These are phyloP conservation scores for Mucuna pruriens DNA, from an alignment of 306 rosid species.

Conservation along the genomic window DNA sequence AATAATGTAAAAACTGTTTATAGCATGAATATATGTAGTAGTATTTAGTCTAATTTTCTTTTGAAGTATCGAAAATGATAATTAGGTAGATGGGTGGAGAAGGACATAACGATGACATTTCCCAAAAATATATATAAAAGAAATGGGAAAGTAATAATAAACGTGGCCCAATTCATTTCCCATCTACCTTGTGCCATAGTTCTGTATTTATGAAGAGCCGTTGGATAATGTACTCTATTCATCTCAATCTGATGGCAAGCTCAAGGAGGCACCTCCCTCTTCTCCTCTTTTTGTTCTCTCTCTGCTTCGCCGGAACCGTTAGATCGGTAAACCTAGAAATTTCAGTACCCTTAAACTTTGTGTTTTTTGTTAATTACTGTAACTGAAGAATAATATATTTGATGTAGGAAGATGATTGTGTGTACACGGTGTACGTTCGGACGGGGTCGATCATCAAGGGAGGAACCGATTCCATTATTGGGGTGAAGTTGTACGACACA, in stretches of 20 bases:
- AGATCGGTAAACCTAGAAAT: conserved; percentile 39
- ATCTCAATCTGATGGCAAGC: conserved; percentile 39
- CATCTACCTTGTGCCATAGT: too few relatives aligned
- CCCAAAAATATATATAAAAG: too few relatives aligned
- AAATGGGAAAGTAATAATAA: too few relatives aligned
- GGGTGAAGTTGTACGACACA: conserved; percentile 45
- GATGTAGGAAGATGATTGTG: conserved; percentile 70
- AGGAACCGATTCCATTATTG: conserved; percentile 67
- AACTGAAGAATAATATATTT: not conserved
- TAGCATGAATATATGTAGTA: too few relatives aligned
- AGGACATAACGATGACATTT: not conserved
- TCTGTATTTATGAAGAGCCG: not conserved
- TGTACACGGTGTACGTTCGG: conserved; percentile 59
- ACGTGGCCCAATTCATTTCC: too few relatives aligned
- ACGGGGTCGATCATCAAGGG: conserved; percentile 74
- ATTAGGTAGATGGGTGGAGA: not conserved
- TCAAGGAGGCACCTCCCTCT: not conserved
- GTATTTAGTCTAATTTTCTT: too few relatives aligned
- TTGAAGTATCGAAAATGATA: too few relatives aligned
- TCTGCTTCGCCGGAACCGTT: conserved; percentile 39
- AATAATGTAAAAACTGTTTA: too few relatives aligned
- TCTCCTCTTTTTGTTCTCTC: conserved; percentile 20
- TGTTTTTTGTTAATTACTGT: not conserved
- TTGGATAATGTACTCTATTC: not conserved
- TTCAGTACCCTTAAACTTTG: not conserved